These are phyloP conservation scores for Solanum dulcamara DNA, from an alignment of 257 asterid genomes.

Conservation along the genomic window DNA sequence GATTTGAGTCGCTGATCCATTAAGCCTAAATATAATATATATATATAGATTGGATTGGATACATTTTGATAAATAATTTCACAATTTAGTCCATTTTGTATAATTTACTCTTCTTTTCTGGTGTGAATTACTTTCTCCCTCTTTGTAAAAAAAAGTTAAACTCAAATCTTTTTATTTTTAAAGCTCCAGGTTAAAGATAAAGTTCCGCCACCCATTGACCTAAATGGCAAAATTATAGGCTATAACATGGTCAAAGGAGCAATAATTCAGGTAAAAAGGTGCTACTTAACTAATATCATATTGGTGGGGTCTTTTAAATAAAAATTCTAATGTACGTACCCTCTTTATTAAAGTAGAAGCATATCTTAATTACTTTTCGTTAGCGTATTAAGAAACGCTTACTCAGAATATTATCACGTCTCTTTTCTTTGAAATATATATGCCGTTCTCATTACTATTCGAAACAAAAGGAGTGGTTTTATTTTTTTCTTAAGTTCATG, in stretches of 20 bases:
- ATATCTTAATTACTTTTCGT: neutral
- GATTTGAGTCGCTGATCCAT: too few species aligned
- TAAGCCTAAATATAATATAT: too few species aligned
- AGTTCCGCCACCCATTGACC: neutral
- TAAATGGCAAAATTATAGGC: neutral
- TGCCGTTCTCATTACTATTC: neutral
- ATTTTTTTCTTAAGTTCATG: too few species aligned
- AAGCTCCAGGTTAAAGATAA: neutral
- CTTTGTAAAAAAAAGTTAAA: neutral
- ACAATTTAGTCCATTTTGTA: too few species aligned
- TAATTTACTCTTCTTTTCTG: too few species aligned
- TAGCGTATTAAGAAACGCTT: neutral
- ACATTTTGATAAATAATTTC: too few species aligned
- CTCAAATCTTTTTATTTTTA: neutral
- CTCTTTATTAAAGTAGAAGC: neutral
- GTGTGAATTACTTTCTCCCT: neutral
- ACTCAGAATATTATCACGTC: neutral
- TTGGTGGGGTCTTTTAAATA: neutral
- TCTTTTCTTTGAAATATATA: neutral
- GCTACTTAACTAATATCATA: neutral
- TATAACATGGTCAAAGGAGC: neutral
- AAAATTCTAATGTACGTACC: neutral
- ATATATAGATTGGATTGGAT: too few species aligned
- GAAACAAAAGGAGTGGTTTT: neutral
- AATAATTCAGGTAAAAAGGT: neutral